phyloP scores from a whole-genome alignment of 805 yeast genomes.

The Wickerhamiella allomyrinae region DNA sequence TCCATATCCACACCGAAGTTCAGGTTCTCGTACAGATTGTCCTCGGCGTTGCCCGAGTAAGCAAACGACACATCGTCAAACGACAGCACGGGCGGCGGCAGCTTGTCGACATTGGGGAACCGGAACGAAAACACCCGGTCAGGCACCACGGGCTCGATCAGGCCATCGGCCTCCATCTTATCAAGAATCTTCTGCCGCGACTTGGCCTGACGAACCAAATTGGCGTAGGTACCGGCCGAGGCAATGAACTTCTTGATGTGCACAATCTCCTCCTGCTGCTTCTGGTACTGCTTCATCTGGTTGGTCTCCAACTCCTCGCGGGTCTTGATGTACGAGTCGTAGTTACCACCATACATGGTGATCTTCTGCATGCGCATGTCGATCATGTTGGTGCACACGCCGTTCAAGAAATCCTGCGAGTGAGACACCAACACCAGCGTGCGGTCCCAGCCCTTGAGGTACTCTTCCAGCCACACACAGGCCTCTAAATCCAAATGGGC shows the following conservation, averaged over 20 bases:
- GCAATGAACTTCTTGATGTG: slow-evolving; percentile 98
- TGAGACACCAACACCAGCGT: slow-evolving; percentile 90
- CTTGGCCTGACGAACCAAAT: slow-evolving; percentile 95
- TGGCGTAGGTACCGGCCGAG: slow-evolving; percentile 98
- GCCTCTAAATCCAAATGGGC: slow-evolving; percentile 99
- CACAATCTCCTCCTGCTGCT: slow-evolving; percentile 97
- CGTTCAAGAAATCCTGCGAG: slow-evolving; percentile 98
- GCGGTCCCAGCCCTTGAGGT: slow-evolving; percentile 85
- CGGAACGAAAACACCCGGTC: slow-evolving; percentile 90
- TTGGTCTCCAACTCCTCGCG: slow-evolving; percentile 86
- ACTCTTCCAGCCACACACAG: slow-evolving; percentile 99
- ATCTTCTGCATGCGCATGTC: slow-evolving; percentile 84
- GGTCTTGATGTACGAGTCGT: slow-evolving; percentile 92
- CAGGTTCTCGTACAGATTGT: slow-evolving; percentile 77
- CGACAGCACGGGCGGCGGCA: slow-evolving; percentile 97
- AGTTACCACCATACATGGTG: slow-evolving; percentile 87
- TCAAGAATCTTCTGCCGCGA: slow-evolving; percentile 98
- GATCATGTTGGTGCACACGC: slow-evolving; percentile 95
- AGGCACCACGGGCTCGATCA: slow-evolving; percentile 75
- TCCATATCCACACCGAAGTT: slow-evolving; percentile 99
- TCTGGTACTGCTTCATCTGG: slow-evolving; percentile 93
- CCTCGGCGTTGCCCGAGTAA: slow-evolving; percentile 57
- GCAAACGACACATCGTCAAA: slow-evolving; percentile 91
- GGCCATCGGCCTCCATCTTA: slow-evolving; percentile 99
- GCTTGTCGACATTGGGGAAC: slow-evolving; percentile 89